Evolutionary conservation across 192 early-diverging fungal genomes (phyloP).

Genomic region (Mortierella hygrophila): DNA sequence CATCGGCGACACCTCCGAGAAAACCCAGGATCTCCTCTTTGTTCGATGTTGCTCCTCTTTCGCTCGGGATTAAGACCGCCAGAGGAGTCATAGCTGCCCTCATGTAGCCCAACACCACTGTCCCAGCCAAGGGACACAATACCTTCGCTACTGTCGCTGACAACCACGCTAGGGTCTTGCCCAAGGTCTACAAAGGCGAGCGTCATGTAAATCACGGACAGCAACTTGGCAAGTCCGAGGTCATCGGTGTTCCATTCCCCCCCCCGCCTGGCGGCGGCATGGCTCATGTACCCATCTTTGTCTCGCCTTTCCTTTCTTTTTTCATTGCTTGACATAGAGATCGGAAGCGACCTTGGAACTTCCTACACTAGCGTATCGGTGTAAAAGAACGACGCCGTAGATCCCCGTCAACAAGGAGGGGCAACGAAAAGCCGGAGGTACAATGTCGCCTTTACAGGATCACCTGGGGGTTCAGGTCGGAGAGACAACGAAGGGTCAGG

Average conservation of each 20-base stretch:
- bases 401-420: conserved; percentile 90
- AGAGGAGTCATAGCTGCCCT: conserved; percentile 96
- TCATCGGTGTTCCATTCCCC: conserved; percentile 87
- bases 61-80: conserved; percentile 96
- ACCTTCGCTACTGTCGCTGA: conserved; percentile 94
- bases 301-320: no score
- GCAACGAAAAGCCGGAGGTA: conserved; percentile 88
- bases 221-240: conserved; percentile 98
- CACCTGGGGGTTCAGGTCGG: conserved; percentile 72
- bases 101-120: conserved; percentile 95
- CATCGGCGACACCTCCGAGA: conserved; percentile 89
- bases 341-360: conserved; percentile 70
- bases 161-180: conserved; percentile 94
- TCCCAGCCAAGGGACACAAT: conserved; percentile 96
- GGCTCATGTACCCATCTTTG: no score
- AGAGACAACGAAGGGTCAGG: conserved; percentile 99
- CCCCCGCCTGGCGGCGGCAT: conserved; percentile 86
- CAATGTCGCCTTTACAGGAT: conserved; percentile 97
- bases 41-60: conserved; percentile 93
- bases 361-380: conserved; percentile 85
- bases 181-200: conserved; percentile 96
- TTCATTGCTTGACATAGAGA: not conserved
- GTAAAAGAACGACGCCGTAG: conserved; percentile 81
- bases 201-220: conserved; percentile 93
- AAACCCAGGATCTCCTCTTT: conserved; percentile 92